These are phyloP conservation scores for Trichothecium sympodiale DNA, from an alignment of 2,329 filamentous ascomycete species.

Conservation along the genomic window DNA sequence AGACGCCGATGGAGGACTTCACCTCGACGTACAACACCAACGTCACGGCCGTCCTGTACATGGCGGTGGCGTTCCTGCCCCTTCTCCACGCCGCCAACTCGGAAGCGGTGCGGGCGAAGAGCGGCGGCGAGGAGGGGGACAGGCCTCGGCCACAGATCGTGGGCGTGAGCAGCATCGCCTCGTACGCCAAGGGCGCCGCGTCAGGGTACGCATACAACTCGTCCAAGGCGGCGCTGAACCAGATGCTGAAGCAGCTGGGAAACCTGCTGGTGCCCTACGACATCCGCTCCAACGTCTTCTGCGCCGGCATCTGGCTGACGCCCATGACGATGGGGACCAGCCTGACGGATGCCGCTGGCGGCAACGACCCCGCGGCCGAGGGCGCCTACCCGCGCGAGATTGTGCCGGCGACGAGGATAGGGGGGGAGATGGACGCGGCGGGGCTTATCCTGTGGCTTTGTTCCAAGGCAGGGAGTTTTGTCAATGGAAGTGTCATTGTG, in stretches of 20 bases:
- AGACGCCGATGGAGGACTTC: constrained; percentile 40
- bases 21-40: constrained; percentile 48
- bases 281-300: neutral
- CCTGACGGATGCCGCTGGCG: neutral
- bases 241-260: constrained; percentile 1
- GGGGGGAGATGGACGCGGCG: neutral
- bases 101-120: neutral
- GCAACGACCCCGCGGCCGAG: neutral
- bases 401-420: constrained; percentile 1
- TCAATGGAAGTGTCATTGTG: constrained; percentile 1
- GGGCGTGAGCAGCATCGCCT: constrained; percentile 3
- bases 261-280: constrained; percentile 1
- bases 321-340: constrained; percentile 1
- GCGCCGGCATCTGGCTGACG: constrained; percentile 1
- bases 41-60: constrained; percentile 27
- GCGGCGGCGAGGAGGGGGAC: neutral
- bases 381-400: neutral
- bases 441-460: neutral
- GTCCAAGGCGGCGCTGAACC: constrained; percentile 1
- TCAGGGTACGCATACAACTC: constrained; percentile 2
- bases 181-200: constrained; percentile 1
- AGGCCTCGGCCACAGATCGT: constrained; percentile 4
- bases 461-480: neutral
- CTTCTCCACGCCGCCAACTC: constrained; percentile 42
- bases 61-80: constrained; percentile 49